Conservation (phyloP, 2,329 filamentous ascomycete genomes). For the Colletotrichum phormii region DNA sequence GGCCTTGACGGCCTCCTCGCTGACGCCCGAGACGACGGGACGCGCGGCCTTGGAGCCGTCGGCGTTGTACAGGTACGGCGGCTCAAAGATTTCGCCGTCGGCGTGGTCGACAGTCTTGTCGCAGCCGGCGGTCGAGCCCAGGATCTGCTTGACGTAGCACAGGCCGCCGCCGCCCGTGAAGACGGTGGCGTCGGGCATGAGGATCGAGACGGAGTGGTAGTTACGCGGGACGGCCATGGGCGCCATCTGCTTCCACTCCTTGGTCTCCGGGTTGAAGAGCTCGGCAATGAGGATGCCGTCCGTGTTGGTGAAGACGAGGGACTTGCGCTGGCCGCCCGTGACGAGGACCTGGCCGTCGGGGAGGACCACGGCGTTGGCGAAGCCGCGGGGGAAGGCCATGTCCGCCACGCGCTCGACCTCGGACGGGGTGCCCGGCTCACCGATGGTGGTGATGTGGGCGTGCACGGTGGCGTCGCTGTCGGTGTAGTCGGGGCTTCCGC, state of each 20-base stretch:
- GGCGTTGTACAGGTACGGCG: conserved; percentile 64
- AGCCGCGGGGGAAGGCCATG: conserved; percentile 54
- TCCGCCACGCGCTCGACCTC: conserved; percentile 43
- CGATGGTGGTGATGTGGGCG: conserved; percentile 63
- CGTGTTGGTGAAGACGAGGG: conserved; percentile 57
- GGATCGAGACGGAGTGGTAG: conserved; percentile 62
- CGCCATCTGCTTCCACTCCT: conserved; percentile 52
- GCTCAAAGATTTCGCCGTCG: conserved; percentile 66
- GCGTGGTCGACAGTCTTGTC: conserved; percentile 60
- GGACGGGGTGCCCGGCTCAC: conserved; percentile 40
- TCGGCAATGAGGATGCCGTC: conserved; percentile 56
- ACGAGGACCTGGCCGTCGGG: conserved; percentile 61
- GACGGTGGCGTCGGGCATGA: conserved; percentile 63
- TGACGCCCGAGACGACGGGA: conserved; percentile 53
- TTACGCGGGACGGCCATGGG: conserved; percentile 54
- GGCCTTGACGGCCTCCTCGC: conserved; percentile 41
- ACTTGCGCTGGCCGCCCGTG: conserved; percentile 57
- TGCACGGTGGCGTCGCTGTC: conserved; percentile 53
- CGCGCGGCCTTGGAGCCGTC: conserved; percentile 53
- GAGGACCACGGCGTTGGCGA: conserved; percentile 59
- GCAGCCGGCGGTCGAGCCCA: conserved; percentile 44
- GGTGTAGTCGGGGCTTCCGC: conserved; percentile 61
- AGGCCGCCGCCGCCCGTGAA: conserved; percentile 64
- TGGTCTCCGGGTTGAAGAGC: conserved; percentile 56
- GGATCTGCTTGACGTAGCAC: conserved; percentile 49